Evolutionary conservation across 352 stramenopile genomes (phyloP).

Genomic region (Globisporangium megalacanthum): DNA sequence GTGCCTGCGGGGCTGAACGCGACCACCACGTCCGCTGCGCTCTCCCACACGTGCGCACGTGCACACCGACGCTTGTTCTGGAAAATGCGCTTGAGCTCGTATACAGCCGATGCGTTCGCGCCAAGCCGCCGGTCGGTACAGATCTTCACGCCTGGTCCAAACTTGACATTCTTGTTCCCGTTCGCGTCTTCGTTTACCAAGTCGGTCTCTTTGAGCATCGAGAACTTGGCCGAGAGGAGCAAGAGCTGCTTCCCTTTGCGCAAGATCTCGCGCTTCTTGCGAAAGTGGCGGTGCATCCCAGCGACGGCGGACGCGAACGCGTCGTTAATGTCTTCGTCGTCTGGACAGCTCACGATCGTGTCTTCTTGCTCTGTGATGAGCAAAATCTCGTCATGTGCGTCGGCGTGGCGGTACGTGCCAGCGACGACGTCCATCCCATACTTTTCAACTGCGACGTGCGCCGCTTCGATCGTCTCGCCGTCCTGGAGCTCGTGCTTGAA

Average conservation of each 20-base stretch:
- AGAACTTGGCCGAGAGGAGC: slow-evolving; percentile 82
- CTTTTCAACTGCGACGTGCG: slow-evolving; percentile 68
- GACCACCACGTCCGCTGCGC: slow-evolving; percentile 67
- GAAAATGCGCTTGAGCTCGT: slow-evolving; percentile 84
- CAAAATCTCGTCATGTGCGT: slow-evolving; percentile 64
- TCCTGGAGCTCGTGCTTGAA: slow-evolving; percentile 73
- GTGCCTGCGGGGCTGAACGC: slow-evolving; percentile 77
- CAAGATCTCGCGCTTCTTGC: slow-evolving; percentile 66
- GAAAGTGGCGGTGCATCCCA: slow-evolving; percentile 73
- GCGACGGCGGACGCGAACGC: slow-evolving; percentile 69
- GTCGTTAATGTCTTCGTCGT: slow-evolving; percentile 78
- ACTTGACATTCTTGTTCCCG: slow-evolving; percentile 85
- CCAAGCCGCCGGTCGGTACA: slow-evolving; percentile 46
- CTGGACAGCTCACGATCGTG: slow-evolving; percentile 63
- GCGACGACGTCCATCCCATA: slow-evolving; percentile 79
- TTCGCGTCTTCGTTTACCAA: slow-evolving; percentile 82
- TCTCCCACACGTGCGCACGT: slow-evolving; percentile 74
- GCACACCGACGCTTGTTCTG: slow-evolving; percentile 82
- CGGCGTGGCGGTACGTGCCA: slow-evolving; percentile 36
- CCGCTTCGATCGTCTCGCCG: slow-evolving; percentile 61
- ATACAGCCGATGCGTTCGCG: slow-evolving; percentile 46
- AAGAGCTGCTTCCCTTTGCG: slow-evolving; percentile 73
- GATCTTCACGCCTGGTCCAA: slow-evolving; percentile 73
- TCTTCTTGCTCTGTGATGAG: slow-evolving; percentile 81
- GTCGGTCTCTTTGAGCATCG: slow-evolving; percentile 84